Percentiles rank a stretch among this genome's conserved stretches.
Evolutionary conservation across 1,284 basidiomycete genomes (phyloP).

Genomic region (Malassezia pachydermatis): DNA sequence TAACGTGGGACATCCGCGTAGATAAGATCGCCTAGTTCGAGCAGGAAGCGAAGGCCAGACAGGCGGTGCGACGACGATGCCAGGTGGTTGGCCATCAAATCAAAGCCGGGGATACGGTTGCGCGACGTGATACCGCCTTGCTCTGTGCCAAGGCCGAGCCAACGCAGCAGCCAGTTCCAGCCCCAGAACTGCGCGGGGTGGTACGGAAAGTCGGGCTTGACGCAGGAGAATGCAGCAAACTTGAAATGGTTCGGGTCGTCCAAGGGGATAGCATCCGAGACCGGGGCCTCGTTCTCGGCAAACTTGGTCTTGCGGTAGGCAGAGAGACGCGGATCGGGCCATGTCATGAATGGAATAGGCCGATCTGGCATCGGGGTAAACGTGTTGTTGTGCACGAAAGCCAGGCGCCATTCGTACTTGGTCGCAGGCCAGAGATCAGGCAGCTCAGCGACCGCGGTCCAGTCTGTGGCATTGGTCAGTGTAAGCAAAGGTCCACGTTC

Average conservation of each 20-base stretch:
- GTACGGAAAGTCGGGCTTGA: slow-evolving; percentile 48
- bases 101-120: slow-evolving; percentile 59
- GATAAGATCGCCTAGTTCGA: slow-evolving; percentile 55
- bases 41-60: slow-evolving; percentile 46
- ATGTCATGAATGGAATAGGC: slow-evolving; percentile 53
- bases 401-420: slow-evolving; percentile 60
- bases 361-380: slow-evolving; percentile 19
- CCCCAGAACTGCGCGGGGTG: slow-evolving; percentile 44
- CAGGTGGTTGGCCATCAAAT: slow-evolving; percentile 53
- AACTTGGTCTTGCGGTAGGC: slow-evolving; percentile 28
- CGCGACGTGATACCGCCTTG: slow-evolving; percentile 34
- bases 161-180: slow-evolving; percentile 38
- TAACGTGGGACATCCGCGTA: slow-evolving; percentile 62
- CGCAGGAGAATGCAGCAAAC: slow-evolving; percentile 41
- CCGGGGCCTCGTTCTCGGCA: slow-evolving; percentile 6
- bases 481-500: slow-evolving; percentile 39
- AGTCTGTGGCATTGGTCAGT: slow-evolving; percentile 54
- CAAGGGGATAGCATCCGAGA: slow-evolving; percentile 18
- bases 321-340: slow-evolving; percentile 48
- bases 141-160: slow-evolving; percentile 28
- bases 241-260: slow-evolving; percentile 46
- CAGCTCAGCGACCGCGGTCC: slow-evolving; percentile 58
- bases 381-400: slow-evolving; percentile 28
- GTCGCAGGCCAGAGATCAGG: slow-evolving; percentile 61
- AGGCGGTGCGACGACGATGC: slow-evolving; percentile 24